Evolutionary conservation across 1,284 basidiomycete species (phyloP), one percentile per base, ranked within the genome.

Genomic region (Rhizoctonia solani): DNA sequence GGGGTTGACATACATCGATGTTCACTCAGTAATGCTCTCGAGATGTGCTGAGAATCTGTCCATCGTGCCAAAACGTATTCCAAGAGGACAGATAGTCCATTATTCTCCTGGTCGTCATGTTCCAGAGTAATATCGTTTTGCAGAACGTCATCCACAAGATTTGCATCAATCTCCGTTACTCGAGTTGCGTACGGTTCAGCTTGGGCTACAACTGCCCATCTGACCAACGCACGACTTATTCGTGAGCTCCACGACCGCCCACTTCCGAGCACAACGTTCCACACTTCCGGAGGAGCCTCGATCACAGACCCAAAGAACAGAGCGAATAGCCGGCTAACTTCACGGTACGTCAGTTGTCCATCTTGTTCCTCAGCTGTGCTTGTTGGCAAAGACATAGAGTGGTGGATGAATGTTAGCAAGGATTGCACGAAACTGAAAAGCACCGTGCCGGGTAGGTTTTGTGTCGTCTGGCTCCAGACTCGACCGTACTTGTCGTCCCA

Each of bases 101-200:
- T 11, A 2, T 53, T 30, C 11, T 19, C 13, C 8, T 46, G 8
- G 37, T 11, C 72, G 63, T 27, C 19, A 3, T 23, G 54, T n/a
- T 42, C 14, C 9, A 1, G 16, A 2, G 54, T 47, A 16, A 25
- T 11, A 5, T 41, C 19, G 25, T 85, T 68, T 76, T 90, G 89
- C 90, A 68, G 78, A 83, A 75, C 91, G 89, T 16, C 81, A 79
- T 25, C 83, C 83, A 5, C n/a, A n/a, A n/a, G n/a, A n/a, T n/a
- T n/a, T n/a, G n/a, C n/a, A n/a, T n/a, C n/a, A n/a, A n/a, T n/a
- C n/a, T n/a, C n/a, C n/a, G n/a, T n/a, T n/a, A n/a, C n/a, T n/a
- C n/a, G n/a, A n/a, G n/a, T n/a, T n/a, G n/a, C n/a, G n/a, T n/a
- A n/a, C n/a, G n/a, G n/a, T n/a, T n/a, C n/a, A n/a, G n/a, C n/a